Evolutionary conservation across 352 stramenopile genomes (phyloP), one percentile per base, ranked within the genome.

Genomic region (Phytophthora meadii): DNA sequence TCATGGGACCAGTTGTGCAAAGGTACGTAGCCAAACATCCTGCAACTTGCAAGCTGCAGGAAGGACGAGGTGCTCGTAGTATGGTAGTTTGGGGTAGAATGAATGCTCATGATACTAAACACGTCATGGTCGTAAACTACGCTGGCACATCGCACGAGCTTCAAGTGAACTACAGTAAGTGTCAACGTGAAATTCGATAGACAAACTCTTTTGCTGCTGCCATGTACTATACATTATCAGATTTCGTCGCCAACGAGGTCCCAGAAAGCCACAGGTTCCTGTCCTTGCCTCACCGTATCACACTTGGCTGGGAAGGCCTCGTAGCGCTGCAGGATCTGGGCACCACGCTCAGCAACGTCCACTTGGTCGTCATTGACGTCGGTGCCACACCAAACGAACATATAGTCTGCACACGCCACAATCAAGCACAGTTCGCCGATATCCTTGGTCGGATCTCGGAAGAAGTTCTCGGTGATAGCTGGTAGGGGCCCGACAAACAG

Each of bases 361-460:
- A 92, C 60, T 30, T 84, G 76, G 24, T 78, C 57, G 27, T 79
- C 74, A 39, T 54, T 77, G 25, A 81, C 84, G 40, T 82, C 74
- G 15, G 72, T 69, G 45, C 88, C 88, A 75, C 81, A 93, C 88
- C 88, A 95, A 63, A 95, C 68, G 55, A 85, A 92, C 76, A 91
- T 83, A 65, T 87, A 93, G 61, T 93, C 84, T 19, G 80, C 60
- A 58, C 71, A 88, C 37, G 81, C 77, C 39, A 95, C 72, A 24
- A 95, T 78, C 61, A 93, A 91, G 67, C 82, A 88, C 46, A 77
- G 63, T 53, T 77, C 76, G 17, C 70, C 65, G 28, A 83, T 75
- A 34, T 93, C 84, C 25, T 84, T 74, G 7, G 74, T 73, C 12
- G 83, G 87, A 11, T 82, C 72, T 30, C 76, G 74, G 44, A 95